phyloP scores from a whole-genome alignment of 352 stramenopile genomes.

The Peronosclerospora sorghi region DNA sequence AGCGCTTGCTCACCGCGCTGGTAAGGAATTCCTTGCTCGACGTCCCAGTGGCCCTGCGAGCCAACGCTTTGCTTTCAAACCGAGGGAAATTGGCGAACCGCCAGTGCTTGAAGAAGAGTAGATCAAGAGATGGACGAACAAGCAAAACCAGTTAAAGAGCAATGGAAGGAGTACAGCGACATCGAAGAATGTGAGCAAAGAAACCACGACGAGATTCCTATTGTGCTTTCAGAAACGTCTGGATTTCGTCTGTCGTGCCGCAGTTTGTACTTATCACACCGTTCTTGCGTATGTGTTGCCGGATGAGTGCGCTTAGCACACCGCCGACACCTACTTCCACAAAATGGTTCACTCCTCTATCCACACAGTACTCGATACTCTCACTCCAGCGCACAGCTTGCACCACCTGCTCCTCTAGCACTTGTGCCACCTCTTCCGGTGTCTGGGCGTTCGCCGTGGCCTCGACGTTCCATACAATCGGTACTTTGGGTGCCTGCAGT shows the following conservation, averaged over 20 bases:
- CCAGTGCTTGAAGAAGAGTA: conserved; percentile 36
- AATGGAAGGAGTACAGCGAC: background rate
- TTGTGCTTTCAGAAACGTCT: conserved; percentile 24
- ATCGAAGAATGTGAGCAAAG: too few relatives aligned
- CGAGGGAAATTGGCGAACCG: conserved; percentile 52
- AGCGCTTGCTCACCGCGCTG: conserved; percentile 41
- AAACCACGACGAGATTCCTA: too few relatives aligned
- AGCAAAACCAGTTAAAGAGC: background rate
- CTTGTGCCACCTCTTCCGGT: conserved; percentile 26
- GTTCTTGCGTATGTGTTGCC: conserved; percentile 37
- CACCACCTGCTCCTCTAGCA: conserved; percentile 52
- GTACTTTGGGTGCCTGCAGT: conserved; percentile 31
- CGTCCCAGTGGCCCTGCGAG: conserved; percentile 34
- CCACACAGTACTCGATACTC: conserved; percentile 66
- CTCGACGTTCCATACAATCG: conserved; percentile 78
- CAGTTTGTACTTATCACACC: conserved; percentile 29
- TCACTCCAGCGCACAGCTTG: conserved; percentile 65
- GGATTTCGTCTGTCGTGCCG: conserved; percentile 47
- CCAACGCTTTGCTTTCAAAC: conserved; percentile 25
- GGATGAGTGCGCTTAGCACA: conserved; percentile 66
- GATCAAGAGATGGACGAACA: background rate
- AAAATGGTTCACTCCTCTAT: conserved; percentile 34
- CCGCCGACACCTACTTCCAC: conserved; percentile 61
- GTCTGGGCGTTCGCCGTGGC: conserved; percentile 32
- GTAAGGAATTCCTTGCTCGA: conserved; percentile 33